These are phyloP conservation scores for Sutorius eximius DNA, from an alignment of 1,284 basidiomycete genomes.

Conservation along the genomic window DNA sequence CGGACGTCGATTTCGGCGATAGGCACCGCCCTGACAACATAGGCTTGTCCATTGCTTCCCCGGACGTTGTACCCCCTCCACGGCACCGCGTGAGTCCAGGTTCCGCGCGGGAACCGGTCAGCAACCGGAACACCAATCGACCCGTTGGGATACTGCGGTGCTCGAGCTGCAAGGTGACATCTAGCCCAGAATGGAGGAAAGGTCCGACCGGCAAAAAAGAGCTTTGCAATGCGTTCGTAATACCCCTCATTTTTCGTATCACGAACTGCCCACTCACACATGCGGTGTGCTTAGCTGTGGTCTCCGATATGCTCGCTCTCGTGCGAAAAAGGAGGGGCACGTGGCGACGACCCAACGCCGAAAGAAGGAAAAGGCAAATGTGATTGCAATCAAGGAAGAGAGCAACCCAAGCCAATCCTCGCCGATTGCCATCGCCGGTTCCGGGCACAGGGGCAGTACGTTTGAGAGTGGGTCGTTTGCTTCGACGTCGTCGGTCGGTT, in stretches of 20 bases:
- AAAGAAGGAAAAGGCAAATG: conserved; percentile 43
- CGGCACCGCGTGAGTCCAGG: conserved; percentile 54
- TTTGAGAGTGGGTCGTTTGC: conserved; percentile 51
- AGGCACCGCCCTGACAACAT: conserved; percentile 33
- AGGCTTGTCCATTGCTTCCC: conserved; percentile 24
- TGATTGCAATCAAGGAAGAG: conserved; percentile 36
- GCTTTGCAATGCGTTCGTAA: conserved; percentile 87
- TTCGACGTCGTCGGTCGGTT: conserved; percentile 49
- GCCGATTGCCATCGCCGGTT: conserved; percentile 39
- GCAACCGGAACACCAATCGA: conserved; percentile 50
- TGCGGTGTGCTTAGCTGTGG: conserved; percentile 58
- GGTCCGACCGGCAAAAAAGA: conserved; percentile 89
- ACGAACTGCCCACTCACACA: conserved; percentile 25
- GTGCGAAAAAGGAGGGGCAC: conserved; percentile 78
- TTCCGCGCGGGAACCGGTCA: conserved; percentile 30
- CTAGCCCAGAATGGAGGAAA: conserved; percentile 94
- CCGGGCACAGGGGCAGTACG: conserved; percentile 37
- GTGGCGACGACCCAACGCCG: conserved; percentile 39
- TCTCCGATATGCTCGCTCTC: conserved; percentile 75
- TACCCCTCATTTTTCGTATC: conserved; percentile 11
- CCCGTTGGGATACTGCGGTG: conserved; percentile 76
- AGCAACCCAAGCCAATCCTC: conserved; percentile 36
- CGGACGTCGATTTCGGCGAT: conserved; percentile 42
- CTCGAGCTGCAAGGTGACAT: conserved; percentile 79
- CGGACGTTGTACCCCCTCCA: conserved; percentile 63